A percentile compares a stretch with the other conserved stretches of the same genome.
phyloP scores from a whole-genome alignment of 1,139 yeast genomes.

The Debaryomyces udenii region DNA sequence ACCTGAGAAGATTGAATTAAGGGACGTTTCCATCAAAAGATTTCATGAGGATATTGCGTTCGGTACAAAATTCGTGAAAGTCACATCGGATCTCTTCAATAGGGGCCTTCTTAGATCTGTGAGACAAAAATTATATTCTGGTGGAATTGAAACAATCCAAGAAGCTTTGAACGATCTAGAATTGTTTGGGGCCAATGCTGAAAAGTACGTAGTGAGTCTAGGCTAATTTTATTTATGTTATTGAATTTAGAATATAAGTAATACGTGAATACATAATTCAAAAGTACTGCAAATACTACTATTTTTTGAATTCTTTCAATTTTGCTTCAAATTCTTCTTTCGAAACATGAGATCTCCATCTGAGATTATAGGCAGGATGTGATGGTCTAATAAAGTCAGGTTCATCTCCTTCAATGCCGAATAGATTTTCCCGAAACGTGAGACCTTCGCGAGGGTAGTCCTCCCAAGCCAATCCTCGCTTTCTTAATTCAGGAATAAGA shows the following conservation, averaged over 20 bases:
- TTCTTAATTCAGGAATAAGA: slow-evolving; percentile 30
- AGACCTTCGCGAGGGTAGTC: slow-evolving; percentile 29
- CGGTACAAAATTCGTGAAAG: slow-evolving; percentile 37
- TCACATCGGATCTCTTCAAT: slow-evolving; percentile 33
- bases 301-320: slow-evolving; percentile 1
- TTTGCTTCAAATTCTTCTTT: slow-evolving; percentile 38
- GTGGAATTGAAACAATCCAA: slow-evolving; percentile 34
- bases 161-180: slow-evolving; percentile 42
- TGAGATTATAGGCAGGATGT: slow-evolving; percentile 43
- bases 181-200: slow-evolving; percentile 43
- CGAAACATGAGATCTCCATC: slow-evolving; percentile 43
- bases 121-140: slow-evolving; percentile 36
- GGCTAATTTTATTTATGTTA: too few relatives aligned
- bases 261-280: neutral
- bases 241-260: slow-evolving; percentile 1
- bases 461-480: slow-evolving; percentile 30
- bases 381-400: slow-evolving; percentile 23
- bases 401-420: slow-evolving; percentile 28
- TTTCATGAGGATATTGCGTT: slow-evolving; percentile 47
- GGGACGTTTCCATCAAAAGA: slow-evolving; percentile 39
- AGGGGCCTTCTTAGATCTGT: slow-evolving; percentile 32
- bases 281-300: neutral
- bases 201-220: slow-evolving; percentile 41
- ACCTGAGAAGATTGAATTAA: slow-evolving; percentile 27
- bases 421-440: slow-evolving; percentile 30